Percentiles rank a stretch among this genome's conserved stretches.
Evolutionary conservation across 805 yeast genomes (phyloP).

Genomic region (Metschnikowia aberdeeniae): DNA sequence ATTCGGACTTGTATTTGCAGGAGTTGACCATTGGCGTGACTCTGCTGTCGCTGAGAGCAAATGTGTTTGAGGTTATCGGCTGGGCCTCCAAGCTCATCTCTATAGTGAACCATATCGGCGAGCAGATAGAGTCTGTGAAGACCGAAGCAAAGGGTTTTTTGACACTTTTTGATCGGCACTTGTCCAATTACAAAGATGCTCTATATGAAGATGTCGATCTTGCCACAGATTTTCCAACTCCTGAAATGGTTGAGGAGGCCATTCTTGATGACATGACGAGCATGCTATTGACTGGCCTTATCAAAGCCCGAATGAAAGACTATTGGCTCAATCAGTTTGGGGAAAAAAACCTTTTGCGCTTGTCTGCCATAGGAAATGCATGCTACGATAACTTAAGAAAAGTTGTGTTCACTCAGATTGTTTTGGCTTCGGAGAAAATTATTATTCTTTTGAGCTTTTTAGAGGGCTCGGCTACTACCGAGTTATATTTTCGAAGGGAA

Average conservation of each 20-base stretch:
- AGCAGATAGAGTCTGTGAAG: constrained; percentile 18
- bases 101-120: constrained; percentile 21
- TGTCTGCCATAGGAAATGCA: constrained; percentile 48
- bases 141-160: constrained; percentile 25
- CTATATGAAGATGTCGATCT: constrained; percentile 19
- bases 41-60: constrained; percentile 7
- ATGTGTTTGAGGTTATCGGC: constrained; percentile 22
- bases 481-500: constrained; percentile 4
- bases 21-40: constrained; percentile 12
- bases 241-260: constrained; percentile 13
- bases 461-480: constrained; percentile 26
- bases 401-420: constrained; percentile 43
- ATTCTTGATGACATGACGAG: constrained; percentile 35
- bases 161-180: constrained; percentile 27
- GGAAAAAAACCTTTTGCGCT: constrained; percentile 57
- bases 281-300: constrained; percentile 50
- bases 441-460: constrained; percentile 44
- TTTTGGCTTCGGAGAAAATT: constrained; percentile 55
- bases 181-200: constrained; percentile 31
- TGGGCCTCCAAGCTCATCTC: constrained; percentile 26
- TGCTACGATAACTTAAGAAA: constrained; percentile 50
- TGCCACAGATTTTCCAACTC: constrained; percentile 25
- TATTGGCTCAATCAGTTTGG: constrained; percentile 66
- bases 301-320: constrained; percentile 46
- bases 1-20: constrained; percentile 12